Percentiles rank a stretch among this genome's conserved stretches.
Evolutionary conservation across 106 monocot species (phyloP).

Genomic region (Xerophyta viscosa): DNA sequence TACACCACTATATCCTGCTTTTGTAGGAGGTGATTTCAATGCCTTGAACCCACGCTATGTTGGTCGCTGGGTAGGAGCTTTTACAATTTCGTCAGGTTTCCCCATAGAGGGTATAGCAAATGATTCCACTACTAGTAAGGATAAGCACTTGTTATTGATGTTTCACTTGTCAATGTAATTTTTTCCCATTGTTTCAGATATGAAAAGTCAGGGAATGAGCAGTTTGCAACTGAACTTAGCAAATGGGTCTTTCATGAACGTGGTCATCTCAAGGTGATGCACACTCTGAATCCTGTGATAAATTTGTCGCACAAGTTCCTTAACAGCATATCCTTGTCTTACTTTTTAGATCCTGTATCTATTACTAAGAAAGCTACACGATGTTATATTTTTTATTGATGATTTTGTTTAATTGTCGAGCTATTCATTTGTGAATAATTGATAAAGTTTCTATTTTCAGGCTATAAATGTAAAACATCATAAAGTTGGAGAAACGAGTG

Average conservation of each 20-base stretch:
- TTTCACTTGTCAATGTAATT: neutral
- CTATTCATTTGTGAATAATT: too few species aligned
- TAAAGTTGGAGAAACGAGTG: constrained; percentile 64
- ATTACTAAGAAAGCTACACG: too few species aligned
- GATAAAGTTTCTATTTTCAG: constrained; percentile 18
- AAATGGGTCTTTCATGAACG: constrained; percentile 99
- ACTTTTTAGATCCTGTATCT: too few species aligned
- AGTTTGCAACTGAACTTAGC: constrained; percentile 80
- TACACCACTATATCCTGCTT: too few species aligned
- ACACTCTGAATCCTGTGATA: neutral
- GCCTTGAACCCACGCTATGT: too few species aligned
- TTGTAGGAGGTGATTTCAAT: too few species aligned
- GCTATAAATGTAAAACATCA: constrained; percentile 82
- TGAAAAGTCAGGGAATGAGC: constrained; percentile 81
- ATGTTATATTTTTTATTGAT: neutral
- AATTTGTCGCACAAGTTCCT: too few species aligned
- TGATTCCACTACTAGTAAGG: too few species aligned
- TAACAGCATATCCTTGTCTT: too few species aligned
- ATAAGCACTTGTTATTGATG: neutral
- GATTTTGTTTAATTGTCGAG: neutral
- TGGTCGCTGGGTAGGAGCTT: too few species aligned
- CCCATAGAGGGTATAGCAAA: too few species aligned
- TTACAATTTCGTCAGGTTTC: too few species aligned
- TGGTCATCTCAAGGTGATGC: constrained; percentile 84
- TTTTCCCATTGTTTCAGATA: constrained; percentile 26